These are phyloP conservation scores for Sporobolomyces roseus DNA, from an alignment of 768 basidiomycete genomes.

Conservation along the genomic window DNA sequence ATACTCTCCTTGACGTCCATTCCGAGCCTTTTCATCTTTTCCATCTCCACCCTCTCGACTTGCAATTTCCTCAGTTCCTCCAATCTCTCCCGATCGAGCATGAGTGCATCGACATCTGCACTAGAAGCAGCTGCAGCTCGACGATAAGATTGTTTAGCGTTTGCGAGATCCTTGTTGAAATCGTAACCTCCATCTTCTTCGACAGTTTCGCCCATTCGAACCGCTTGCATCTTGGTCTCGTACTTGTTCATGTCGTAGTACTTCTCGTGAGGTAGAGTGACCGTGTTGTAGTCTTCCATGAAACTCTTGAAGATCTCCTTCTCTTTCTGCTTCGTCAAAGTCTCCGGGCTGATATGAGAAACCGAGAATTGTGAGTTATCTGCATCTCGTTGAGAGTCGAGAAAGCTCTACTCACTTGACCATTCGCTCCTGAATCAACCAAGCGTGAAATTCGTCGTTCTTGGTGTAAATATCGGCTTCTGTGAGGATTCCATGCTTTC, in stretches of 20 bases:
- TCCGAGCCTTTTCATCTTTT: constrained; percentile 32
- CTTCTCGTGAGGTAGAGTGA: constrained; percentile 36
- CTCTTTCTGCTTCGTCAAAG: constrained; percentile 27
- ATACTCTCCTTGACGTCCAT: constrained; percentile 2
- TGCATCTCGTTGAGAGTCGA: too few species aligned
- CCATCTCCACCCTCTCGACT: constrained; percentile 27
- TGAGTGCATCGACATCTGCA: constrained; percentile 1
- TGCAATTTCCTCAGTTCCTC: constrained; percentile 32
- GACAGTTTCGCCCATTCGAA: constrained; percentile 39
- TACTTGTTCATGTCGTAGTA: constrained; percentile 34
- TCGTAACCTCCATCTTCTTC: constrained; percentile 25
- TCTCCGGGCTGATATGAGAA: too few species aligned
- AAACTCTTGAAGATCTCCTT: constrained; percentile 37
- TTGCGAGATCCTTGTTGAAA: constrained; percentile 18
- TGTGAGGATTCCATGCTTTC: constrained; percentile 34
- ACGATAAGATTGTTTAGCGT: constrained; percentile 17
- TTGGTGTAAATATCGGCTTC: constrained; percentile 41
- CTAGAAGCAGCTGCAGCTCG: background rate
- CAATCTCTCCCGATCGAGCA: constrained; percentile 17
- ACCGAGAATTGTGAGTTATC: too few species aligned
- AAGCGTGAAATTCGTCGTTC: constrained; percentile 38
- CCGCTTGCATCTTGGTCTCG: constrained; percentile 30
- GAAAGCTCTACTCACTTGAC: too few species aligned
- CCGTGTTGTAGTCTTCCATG: constrained; percentile 40
- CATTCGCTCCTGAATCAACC: constrained; percentile 25